phyloP scores from a whole-genome alignment of 306 rosid species.

The Boehmeria nivea region DNA sequence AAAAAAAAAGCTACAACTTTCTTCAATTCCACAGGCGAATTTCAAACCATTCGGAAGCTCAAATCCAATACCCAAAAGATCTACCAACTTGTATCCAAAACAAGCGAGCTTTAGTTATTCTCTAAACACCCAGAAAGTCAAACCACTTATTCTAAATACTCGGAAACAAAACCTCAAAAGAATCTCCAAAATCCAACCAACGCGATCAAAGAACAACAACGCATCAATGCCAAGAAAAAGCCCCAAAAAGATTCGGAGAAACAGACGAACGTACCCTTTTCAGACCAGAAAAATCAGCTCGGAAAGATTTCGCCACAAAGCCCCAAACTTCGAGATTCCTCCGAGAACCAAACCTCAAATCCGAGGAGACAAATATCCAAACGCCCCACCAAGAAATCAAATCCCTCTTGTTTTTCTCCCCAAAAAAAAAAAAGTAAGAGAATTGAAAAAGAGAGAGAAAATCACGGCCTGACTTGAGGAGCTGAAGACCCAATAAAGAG shows the following conservation, averaged over 20 bases:
- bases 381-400: background rate
- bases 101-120: no score
- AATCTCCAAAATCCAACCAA: background rate
- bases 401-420: background rate
- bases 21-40: constrained; percentile 11
- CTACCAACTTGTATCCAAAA: constrained; percentile 12
- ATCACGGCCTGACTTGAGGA: constrained; percentile 30
- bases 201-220: background rate
- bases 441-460: constrained; percentile 7
- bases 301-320: no score
- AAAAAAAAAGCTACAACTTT: no score
- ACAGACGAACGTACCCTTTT: background rate
- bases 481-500: constrained; percentile 15
- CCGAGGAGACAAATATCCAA: background rate
- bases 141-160: constrained; percentile 26
- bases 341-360: background rate
- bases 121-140: constrained; percentile 26
- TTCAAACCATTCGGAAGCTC: constrained; percentile 36
- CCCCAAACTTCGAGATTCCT: no score
- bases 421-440: background rate
- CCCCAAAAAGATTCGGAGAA: background rate
- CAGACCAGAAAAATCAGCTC: background rate
- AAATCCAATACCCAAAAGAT: constrained; percentile 1
- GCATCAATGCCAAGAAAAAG: background rate
- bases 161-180: constrained; percentile 7